Base-by-base conservation (phyloP, 139 green algal genomes). In the Volvox reticuliferus region DNA sequence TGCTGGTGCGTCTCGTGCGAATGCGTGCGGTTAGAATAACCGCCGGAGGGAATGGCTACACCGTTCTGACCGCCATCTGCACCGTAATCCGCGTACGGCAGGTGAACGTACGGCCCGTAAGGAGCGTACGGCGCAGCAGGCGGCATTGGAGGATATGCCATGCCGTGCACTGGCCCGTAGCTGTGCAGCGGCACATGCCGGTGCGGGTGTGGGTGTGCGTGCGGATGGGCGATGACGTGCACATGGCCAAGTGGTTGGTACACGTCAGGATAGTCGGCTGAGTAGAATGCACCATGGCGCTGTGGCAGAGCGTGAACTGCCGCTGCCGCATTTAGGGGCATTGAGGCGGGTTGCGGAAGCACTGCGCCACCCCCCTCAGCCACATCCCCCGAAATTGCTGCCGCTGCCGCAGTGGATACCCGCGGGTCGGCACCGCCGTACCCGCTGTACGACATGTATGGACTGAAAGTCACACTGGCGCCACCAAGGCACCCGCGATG, bases 31-130 rank as follows among this genome's bases (percentile, higher is more conserved):
- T 71, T 71, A n/a, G 50, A 71, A n/a, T 86, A 71, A 55, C 50
- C 50, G 50, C 79, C 78, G 19, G 78, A 84, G 78, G 35, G 36
- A 1, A 65, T 44, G 18, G 78, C 78, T 21, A 24, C 79, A n/a
- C 50, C 44, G 50, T 86, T 22, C 79, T 37, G 50, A 24, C 79
- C 50, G 50, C 12, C 44, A 14, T 44, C 50, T n/a, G 6, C 26
- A 55, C 79, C 79, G 50, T 86, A 84, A 22, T 84, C 78, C 78
- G 63, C 63, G 78, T 67, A 84, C 78, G 78, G 78, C 35, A 67
- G 33, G 21, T 67, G 30, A 22, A 65, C 19, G 78, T 68, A 84
- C 36, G 35, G 78, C 33, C 78, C 78, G 35, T 84, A 84, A 12
- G 78, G 22, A 12, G 9, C 36, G 78, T 67, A 84, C 2, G 76